Evolutionary conservation across 495 filamentous ascomycete genomes (phyloP).

Genomic region (Friedmanniomyces endolithicus): DNA sequence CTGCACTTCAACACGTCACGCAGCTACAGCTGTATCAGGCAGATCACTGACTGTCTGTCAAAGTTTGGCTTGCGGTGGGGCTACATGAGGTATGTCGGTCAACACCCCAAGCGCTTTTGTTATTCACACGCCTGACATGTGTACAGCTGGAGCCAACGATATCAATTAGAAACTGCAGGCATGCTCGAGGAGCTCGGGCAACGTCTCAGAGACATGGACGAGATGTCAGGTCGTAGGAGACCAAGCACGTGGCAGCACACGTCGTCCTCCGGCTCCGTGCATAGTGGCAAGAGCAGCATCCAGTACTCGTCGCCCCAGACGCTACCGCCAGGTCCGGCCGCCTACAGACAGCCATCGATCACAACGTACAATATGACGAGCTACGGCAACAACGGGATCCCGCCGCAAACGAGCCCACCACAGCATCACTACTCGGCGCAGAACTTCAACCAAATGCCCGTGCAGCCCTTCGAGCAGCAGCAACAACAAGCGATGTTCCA

Average conservation of each 20-base stretch:
- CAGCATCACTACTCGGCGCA: background rate
- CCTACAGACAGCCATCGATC: slow-evolving; percentile 5
- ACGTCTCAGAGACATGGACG: slow-evolving; percentile 13
- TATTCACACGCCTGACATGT: background rate
- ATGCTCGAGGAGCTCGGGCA: slow-evolving; percentile 12
- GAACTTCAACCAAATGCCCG: background rate
- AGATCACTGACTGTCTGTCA: slow-evolving; percentile 25
- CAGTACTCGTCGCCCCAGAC: slow-evolving; percentile 4
- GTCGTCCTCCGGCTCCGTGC: slow-evolving; percentile 6
- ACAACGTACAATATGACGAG: slow-evolving; percentile 7
- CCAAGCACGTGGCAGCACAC: slow-evolving; percentile 14
- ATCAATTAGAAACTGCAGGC: slow-evolving; percentile 4
- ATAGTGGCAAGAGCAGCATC: slow-evolving; percentile 18
- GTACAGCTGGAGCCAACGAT: slow-evolving; percentile 19
- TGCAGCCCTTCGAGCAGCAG: slow-evolving; percentile 5
- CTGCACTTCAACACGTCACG: slow-evolving; percentile 13
- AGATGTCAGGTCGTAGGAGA: background rate
- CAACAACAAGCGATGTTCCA: slow-evolving; percentile 1
- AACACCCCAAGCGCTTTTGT: background rate
- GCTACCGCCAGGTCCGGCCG: background rate
- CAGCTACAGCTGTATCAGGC: slow-evolving; percentile 25
- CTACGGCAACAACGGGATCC: background rate
- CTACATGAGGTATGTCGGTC: slow-evolving; percentile 23
- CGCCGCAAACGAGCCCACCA: background rate
- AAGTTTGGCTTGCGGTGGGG: slow-evolving; percentile 29